These are phyloP conservation scores for Parvularia atlantis DNA, from an alignment of 78 protist species.

Conservation along the genomic window DNA sequence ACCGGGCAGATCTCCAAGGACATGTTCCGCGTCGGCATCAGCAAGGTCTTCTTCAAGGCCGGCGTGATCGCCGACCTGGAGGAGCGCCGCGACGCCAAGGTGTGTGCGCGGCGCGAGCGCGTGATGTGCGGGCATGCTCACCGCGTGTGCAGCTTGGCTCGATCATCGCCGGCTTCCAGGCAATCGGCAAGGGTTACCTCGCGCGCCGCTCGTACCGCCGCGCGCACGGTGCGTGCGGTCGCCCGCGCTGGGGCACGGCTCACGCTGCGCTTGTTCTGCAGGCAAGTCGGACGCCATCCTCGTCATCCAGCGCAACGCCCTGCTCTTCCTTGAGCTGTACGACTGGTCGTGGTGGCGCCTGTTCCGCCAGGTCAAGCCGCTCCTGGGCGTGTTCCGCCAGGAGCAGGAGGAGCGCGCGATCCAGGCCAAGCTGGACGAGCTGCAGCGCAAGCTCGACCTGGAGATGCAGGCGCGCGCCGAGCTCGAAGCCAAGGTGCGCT, in stretches of 20 bases:
- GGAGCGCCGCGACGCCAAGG: conserved; percentile 66
- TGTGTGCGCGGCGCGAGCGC: no score
- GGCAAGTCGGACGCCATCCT: conserved; percentile 59
- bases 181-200: conserved; percentile 60
- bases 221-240: no score
- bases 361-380: conserved; percentile 19
- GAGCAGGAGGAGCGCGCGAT: conserved; percentile 14
- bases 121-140: no score
- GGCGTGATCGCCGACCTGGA: conserved; percentile 77
- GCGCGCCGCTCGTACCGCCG: conserved; percentile 46
- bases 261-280: no score
- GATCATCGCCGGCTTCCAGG: conserved; percentile 60
- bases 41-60: conserved; percentile 79
- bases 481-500: background rate
- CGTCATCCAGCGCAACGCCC: conserved; percentile 67
- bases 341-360: conserved; percentile 49
- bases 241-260: no score
- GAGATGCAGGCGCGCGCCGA: background rate
- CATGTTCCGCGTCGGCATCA: conserved; percentile 50
- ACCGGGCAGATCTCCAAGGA: conserved; percentile 24
- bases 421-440: background rate
- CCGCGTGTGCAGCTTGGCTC: no score
- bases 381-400: conserved; percentile 23
- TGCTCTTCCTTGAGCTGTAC: conserved; percentile 25
- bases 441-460: background rate